Conservation (phyloP, 345 rosid species). For the Diplotaxis tenuifolia region DNA sequence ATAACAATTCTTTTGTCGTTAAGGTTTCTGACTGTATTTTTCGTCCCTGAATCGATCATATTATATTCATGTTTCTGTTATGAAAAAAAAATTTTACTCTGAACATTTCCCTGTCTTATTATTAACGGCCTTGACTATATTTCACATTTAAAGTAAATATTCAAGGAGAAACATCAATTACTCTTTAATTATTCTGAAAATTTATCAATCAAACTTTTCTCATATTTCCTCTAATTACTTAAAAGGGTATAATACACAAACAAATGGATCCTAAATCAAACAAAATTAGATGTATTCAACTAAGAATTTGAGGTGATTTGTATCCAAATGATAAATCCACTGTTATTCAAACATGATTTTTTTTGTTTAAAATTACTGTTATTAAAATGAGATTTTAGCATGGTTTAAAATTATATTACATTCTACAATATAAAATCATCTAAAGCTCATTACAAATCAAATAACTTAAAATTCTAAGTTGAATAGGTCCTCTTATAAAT, state of each 20-base stretch:
- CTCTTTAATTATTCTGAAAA: background rate
- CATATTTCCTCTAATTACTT: background rate
- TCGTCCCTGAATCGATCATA: background rate
- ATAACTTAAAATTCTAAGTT: too few relatives aligned
- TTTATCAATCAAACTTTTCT: background rate
- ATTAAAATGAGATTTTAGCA: too few relatives aligned
- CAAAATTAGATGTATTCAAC: background rate
- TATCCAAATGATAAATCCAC: too few relatives aligned
- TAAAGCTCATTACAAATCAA: too few relatives aligned
- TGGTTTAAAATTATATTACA: too few relatives aligned
- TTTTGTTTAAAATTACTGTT: too few relatives aligned
- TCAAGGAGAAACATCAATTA: background rate
- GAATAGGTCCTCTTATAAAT: too few relatives aligned
- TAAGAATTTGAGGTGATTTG: too few relatives aligned
- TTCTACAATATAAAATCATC: too few relatives aligned
- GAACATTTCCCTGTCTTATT: background rate
- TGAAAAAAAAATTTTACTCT: background rate
- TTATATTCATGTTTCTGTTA: background rate
- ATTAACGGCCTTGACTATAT: background rate
- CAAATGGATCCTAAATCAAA: background rate
- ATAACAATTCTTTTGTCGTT: conserved; percentile 15
- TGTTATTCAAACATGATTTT: too few relatives aligned
- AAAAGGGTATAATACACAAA: background rate
- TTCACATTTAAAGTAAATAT: background rate
- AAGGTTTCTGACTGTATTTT: conserved; percentile 2